Conservation (phyloP, 2,329 filamentous ascomycete species). For the Trichoderma endophyticum region DNA sequence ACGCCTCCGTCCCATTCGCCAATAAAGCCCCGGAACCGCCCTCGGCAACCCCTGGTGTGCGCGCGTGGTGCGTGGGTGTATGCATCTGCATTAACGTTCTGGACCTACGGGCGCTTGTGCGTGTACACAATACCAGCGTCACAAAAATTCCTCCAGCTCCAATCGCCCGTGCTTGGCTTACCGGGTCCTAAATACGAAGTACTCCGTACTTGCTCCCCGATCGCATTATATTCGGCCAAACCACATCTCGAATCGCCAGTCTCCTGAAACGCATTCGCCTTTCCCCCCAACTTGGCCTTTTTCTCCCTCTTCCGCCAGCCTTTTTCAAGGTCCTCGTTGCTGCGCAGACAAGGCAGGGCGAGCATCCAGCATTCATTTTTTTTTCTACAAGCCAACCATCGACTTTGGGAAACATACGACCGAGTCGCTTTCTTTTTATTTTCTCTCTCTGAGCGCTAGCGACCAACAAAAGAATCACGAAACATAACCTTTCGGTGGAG, state of each 20-base stretch:
- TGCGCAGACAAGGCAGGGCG: background rate
- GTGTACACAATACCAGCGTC: slow-evolving; percentile 14
- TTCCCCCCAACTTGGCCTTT: slow-evolving; percentile 1
- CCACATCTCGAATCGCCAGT: slow-evolving; percentile 20
- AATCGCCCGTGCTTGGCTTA: background rate
- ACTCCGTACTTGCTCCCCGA: slow-evolving; percentile 18
- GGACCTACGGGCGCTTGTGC: slow-evolving; percentile 20
- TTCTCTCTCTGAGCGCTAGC: background rate
- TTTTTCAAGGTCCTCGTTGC: slow-evolving; percentile 5
- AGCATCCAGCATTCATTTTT: background rate
- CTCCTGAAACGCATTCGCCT: slow-evolving; percentile 18
- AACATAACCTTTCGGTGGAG: background rate
- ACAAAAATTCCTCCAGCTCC: background rate
- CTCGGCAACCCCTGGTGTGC: slow-evolving; percentile 22
- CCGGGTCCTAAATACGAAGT: slow-evolving; percentile 12
- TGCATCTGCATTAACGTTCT: slow-evolving; percentile 20
- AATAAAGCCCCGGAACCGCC: slow-evolving; percentile 19
- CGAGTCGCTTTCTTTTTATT: slow-evolving; percentile 8
- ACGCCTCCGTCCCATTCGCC: slow-evolving; percentile 18
- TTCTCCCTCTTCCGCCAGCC: background rate
- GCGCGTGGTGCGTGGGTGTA: slow-evolving; percentile 18
- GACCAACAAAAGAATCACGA: background rate
- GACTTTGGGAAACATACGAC: background rate
- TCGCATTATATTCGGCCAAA: slow-evolving; percentile 19
- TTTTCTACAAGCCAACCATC: background rate